Evolutionary conservation across 148 eudicot genomes (phyloP), one percentile per base, ranked within the genome.

Genomic region (Vaccinium myrtillus): DNA sequence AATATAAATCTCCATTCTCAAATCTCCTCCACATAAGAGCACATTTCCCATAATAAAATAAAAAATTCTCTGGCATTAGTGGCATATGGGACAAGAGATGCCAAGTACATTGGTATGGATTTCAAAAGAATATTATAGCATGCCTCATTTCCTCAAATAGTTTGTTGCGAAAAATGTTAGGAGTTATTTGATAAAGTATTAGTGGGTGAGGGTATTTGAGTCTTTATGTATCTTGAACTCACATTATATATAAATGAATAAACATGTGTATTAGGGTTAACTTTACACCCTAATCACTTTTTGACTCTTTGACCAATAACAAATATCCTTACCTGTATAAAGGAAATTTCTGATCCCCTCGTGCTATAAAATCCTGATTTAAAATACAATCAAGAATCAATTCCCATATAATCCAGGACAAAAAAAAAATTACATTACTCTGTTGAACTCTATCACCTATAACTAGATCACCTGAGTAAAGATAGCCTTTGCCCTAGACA

Each of bases 401-500:
- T 69, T 69, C 74, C 18, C 36, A 25, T 25, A 69, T 11, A 69
- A 69, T 25, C 73, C 74, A 27, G 39, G 39, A 27, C 74, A 13
- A 4, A 27, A 11, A 6, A 27, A 69, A 1, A 69, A 69, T 12
- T 69, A 27, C 12, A 27, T 27, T 27, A 69, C 8, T 69, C 18
- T 25, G 74, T 69, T 69, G 74, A 27, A 27, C 39, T 27, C 74
- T 27, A 69, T 69, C 74, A 27, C 18, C 39, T 51, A 80, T 43
- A 9, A 43, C 36, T 1, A 78, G 8, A 53, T 84, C 77, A 94
- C 98, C 98, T 97, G 98, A 78, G 99, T 97, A 86, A 97, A 97
- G 86, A 97, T 87, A 43, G 87, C 98, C 89, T 95, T 95, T 55
- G 99, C 94, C 70, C 90, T 88, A 61, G 99, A 94, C 27, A 97